Evolutionary conservation across 495 filamentous ascomycete species (phyloP), one percentile per base, ranked within the genome.

Genomic region (Lichenothelia convexa): DNA sequence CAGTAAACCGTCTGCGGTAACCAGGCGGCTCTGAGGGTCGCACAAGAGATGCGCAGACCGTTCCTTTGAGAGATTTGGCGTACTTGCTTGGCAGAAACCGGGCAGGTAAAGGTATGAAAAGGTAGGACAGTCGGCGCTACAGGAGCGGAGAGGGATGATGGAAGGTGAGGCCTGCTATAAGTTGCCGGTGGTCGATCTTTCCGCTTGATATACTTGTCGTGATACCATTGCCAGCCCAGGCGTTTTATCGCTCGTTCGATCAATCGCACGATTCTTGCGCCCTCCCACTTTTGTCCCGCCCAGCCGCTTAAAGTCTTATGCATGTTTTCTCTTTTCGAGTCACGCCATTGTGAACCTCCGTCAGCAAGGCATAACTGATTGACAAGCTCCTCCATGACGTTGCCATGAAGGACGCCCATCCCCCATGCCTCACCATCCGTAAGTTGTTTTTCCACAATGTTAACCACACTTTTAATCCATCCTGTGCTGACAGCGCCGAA

Each of bases 71-170:
- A 95, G 41, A 99, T 95, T 54, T 79, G 75, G 3, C 91, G 79
- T 42, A 99, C 83, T 46, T 94, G 83, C 51, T 85, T 87, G 2
- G 89, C 85, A 11, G 82, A 86, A 38, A 99, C 59, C 0, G 89
- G 89, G 45, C 80, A 92, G 22, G 89, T 95, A 51, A 99, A 99
- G 2, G 89, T 95, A 51, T 99, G 91, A 48, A 99, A 99, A n/a
- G 89, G 89, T 2, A 99, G 62, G 11, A 99, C 86, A 0, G 89
- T 99, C 8, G 89, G 89, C 13, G 89, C 89, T 35, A 79, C 77
- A 4, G 91, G 91, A 5, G 89, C 70, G 13, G 85, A 66, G 20
- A 99, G 57, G 21, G 68, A 64, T 17, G 70, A 49, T 5, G 91
- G 89, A 29, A 92, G 62, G 42, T 72, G 77, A 21, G 83, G 84